A percentile compares a stretch with the other conserved stretches of the same genome.
Conservation (phyloP, 2,329 filamentous ascomycete species). For the Trichoderma harzianum region DNA sequence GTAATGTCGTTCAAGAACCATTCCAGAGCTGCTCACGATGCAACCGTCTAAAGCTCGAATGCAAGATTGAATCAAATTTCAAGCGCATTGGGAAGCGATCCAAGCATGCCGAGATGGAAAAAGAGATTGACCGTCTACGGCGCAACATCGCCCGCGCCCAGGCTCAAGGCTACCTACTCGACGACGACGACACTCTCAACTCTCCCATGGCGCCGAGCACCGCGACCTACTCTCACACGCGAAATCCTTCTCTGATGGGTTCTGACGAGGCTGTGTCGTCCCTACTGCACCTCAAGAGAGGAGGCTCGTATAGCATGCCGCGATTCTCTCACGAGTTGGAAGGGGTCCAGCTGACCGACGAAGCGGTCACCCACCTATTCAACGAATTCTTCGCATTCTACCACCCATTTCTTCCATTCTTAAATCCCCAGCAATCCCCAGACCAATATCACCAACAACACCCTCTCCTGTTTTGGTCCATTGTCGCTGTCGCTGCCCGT, state of each 20-base stretch:
- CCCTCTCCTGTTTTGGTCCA: slow-evolving; percentile 80
- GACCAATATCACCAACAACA: slow-evolving; percentile 76
- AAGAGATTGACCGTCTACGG: slow-evolving; percentile 69
- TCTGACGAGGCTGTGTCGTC: slow-evolving; percentile 68
- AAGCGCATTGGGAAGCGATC: slow-evolving; percentile 72
- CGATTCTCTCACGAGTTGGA: slow-evolving; percentile 61
- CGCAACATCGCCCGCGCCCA: slow-evolving; percentile 59
- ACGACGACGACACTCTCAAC: slow-evolving; percentile 56
- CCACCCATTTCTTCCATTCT: slow-evolving; percentile 74
- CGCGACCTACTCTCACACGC: slow-evolving; percentile 55
- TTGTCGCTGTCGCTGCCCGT: slow-evolving; percentile 70
- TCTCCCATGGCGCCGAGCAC: slow-evolving; percentile 54
- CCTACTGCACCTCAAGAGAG: slow-evolving; percentile 62
- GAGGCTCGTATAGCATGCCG: slow-evolving; percentile 58
- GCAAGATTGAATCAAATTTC: slow-evolving; percentile 76
- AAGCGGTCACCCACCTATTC: slow-evolving; percentile 63
- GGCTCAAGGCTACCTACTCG: slow-evolving; percentile 53
- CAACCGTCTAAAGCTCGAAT: slow-evolving; percentile 73
- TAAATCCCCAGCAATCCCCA: slow-evolving; percentile 63
- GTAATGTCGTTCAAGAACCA: slow-evolving; percentile 78
- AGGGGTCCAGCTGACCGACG: slow-evolving; percentile 61
- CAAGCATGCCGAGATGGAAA: slow-evolving; percentile 83
- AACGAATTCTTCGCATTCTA: slow-evolving; percentile 72
- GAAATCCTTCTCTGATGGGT: slow-evolving; percentile 62
- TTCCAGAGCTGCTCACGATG: slow-evolving; percentile 76